Base-by-base conservation (phyloP, 2,329 filamentous ascomycete species). In the Colletotrichum sp. region DNA sequence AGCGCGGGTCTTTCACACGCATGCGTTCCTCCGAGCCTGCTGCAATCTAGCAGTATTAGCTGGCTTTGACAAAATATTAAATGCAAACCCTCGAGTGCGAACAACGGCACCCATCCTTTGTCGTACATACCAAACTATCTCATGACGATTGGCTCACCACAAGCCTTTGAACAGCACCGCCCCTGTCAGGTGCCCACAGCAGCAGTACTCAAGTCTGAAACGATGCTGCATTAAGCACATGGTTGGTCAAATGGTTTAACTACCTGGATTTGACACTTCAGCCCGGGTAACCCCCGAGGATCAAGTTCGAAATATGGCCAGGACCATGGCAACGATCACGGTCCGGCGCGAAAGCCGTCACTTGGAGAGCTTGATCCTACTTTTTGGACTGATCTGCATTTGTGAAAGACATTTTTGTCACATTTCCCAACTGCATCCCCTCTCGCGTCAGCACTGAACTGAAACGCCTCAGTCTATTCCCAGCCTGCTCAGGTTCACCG, bases 1-100 rank as follows among this genome's bases (percentile, higher is more conserved):
- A 49, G 44, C 6, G 10, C 44, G 10, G n/a, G n/a, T 49, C 3
- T 13, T 8, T 3, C 39, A 44, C 39, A n/a, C 39, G 3, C 18
- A 49, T 4, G 4, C 36, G 6, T n/a, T 1, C 39, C 18, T 49
- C 9, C 1, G 6, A 49, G 1, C 3, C 8, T 49, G 10, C 5
- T 1, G n/a, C 0, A 18, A 12, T 49, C 5, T 2, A 21, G 18
- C 2, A 49, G 3, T 49, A 3, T n/a, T 49, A 7, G 18, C n/a
- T 49, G 3, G 18, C 18, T 7, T 4, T 49, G 5, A 21, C 0
- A 21, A 9, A 21, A n/a, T n/a, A n/a, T n/a, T 26, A 5, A 26
- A 26, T 26, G 24, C 5, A 26, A 4, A 5, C 24, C 24, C 5
- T 5, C 5, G 24, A 26, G 5, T 26, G 0, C 4, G 18, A 21